These are phyloP conservation scores for Torulaspora pretoriensis DNA, from an alignment of 1,139 yeast species.

Conservation along the genomic window DNA sequence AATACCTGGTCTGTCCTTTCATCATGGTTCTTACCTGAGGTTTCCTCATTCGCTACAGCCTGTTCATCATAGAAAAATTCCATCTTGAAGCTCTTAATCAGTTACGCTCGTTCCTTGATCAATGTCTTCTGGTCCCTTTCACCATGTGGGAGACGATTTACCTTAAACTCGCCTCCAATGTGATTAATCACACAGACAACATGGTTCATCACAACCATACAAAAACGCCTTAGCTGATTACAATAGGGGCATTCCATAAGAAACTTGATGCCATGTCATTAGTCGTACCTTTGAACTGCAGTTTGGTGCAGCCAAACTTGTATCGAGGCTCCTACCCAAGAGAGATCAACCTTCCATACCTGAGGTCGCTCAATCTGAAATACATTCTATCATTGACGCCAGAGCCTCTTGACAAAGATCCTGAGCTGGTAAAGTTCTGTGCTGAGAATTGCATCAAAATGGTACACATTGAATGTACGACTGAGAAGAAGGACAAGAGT, in stretches of 20 bases:
- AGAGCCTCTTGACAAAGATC: constrained; percentile 48
- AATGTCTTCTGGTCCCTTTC: neutral
- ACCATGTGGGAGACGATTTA: constrained; percentile 5
- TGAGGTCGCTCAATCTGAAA: constrained; percentile 60
- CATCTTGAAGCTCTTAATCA: constrained; percentile 16
- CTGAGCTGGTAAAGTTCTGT: constrained; percentile 30
- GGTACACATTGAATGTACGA: constrained; percentile 66
- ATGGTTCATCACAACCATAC: neutral
- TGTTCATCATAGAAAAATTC: constrained; percentile 30
- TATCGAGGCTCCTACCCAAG: constrained; percentile 88
- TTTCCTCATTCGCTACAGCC: constrained; percentile 17
- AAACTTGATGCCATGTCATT: constrained; percentile 26
- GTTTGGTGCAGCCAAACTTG: constrained; percentile 62
- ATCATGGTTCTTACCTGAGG: constrained; percentile 19
- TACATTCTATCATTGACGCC: constrained; percentile 82
- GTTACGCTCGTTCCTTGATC: neutral
- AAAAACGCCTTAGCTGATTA: neutral
- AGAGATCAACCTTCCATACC: constrained; percentile 64
- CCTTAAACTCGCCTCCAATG: constrained; percentile 2
- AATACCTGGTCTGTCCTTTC: constrained; percentile 39
- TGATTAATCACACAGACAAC: neutral
- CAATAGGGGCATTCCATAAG: neutral
- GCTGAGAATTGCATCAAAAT: constrained; percentile 46
- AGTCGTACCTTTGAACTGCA: constrained; percentile 80
- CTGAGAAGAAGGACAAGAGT: constrained; percentile 34